Evolutionary conservation across 495 filamentous ascomycete species (phyloP).

Genomic region (Xylaria cubensis): DNA sequence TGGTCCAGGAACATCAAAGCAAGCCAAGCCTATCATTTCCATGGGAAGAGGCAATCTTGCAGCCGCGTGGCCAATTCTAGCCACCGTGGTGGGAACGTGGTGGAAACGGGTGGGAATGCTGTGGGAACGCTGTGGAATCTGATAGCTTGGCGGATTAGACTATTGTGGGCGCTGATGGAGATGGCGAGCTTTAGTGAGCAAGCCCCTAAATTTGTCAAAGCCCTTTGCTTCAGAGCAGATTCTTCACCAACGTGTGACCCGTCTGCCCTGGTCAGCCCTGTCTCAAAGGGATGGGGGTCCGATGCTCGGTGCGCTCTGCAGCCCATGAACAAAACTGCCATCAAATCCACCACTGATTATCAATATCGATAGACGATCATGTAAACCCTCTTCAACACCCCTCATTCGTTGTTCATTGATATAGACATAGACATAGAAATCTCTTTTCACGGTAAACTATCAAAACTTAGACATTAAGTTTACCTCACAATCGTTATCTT

Average conservation of each 20-base stretch:
- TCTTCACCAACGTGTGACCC: slow-evolving; percentile 23
- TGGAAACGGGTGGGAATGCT: not conserved
- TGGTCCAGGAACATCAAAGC: slow-evolving; percentile 13
- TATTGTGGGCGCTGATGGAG: not conserved
- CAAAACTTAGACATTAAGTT: not conserved
- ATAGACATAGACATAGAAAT: slow-evolving; percentile 17
- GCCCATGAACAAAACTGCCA: not conserved
- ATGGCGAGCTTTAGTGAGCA: slow-evolving; percentile 18
- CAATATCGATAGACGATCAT: slow-evolving; percentile 7
- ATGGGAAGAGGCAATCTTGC: slow-evolving; percentile 20
- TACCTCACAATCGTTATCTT: not conserved
- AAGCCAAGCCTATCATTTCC: slow-evolving; percentile 19
- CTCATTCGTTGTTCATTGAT: not conserved
- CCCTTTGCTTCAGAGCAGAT: slow-evolving; percentile 19
- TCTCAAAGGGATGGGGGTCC: slow-evolving; percentile 9
- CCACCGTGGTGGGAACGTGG: slow-evolving; percentile 14
- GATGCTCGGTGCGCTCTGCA: slow-evolving; percentile 16
- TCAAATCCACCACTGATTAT: not conserved
- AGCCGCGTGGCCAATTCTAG: slow-evolving; percentile 17
- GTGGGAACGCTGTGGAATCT: slow-evolving; percentile 1
- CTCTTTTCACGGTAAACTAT: not conserved
- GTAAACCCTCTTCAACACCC: slow-evolving; percentile 11
- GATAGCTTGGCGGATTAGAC: not conserved
- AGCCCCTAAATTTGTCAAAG: slow-evolving; percentile 22
- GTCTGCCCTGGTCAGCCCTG: slow-evolving; percentile 13